Conservation (phyloP, 768 basidiomycete genomes). For the Dentipellis sp. region DNA sequence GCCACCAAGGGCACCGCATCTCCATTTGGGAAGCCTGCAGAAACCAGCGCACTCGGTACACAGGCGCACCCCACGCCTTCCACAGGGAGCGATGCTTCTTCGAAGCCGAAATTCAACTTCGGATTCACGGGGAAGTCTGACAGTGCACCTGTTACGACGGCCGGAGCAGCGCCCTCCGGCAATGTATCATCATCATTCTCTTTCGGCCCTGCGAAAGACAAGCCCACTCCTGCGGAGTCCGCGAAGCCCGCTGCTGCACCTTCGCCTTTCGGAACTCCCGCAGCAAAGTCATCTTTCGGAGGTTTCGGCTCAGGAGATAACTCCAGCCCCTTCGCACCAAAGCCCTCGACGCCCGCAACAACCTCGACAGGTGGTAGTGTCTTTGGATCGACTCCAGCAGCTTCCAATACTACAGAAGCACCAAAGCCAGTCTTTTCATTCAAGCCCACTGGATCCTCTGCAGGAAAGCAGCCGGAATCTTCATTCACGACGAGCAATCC, state of each 20-base stretch:
- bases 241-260: conserved; percentile 2
- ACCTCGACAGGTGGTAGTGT: background rate
- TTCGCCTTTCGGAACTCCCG: background rate
- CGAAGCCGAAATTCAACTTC: conserved; percentile 15
- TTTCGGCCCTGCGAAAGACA: conserved; percentile 6
- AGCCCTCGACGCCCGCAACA: background rate
- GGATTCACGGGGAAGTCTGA: conserved; percentile 12
- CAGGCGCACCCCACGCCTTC: conserved; percentile 1
- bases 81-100: conserved; percentile 2
- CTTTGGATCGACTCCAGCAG: background rate
- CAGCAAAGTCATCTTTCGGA: background rate
- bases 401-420: background rate
- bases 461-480: background rate
- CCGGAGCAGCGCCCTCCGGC: background rate
- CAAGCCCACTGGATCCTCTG: background rate
- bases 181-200: background rate
- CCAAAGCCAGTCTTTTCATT: background rate
- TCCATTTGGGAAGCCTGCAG: background rate
- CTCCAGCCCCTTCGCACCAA: background rate
- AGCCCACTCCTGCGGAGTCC: background rate
- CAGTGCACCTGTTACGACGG: conserved; percentile 1
- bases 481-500: background rate
- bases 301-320: background rate
- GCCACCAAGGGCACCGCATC: background rate
- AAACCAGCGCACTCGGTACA: background rate